phyloP scores from a whole-genome alignment of 2,329 filamentous ascomycete genomes.

The Diaporthe vaccinii region DNA sequence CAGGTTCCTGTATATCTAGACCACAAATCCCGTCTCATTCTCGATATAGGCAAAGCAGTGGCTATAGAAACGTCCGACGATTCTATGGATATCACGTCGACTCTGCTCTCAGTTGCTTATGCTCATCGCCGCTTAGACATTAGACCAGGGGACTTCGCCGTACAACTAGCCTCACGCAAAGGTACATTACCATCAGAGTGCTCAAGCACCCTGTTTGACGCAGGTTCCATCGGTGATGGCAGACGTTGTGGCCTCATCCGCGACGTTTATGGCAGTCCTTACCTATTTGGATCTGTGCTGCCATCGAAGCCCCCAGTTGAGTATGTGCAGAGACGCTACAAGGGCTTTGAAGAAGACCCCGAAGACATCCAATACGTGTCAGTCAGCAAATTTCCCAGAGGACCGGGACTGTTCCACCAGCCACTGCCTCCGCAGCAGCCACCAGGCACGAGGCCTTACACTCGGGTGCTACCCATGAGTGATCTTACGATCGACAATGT shows the following conservation, averaged over 20 bases:
- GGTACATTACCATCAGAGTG: constrained; percentile 47
- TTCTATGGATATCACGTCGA: constrained; percentile 58
- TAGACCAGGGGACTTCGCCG: constrained; percentile 55
- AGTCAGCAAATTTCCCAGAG: constrained; percentile 64
- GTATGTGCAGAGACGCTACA: constrained; percentile 54
- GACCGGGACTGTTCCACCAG: constrained; percentile 71
- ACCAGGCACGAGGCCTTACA: constrained; percentile 58
- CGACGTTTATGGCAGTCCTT: constrained; percentile 53
- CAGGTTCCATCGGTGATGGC: constrained; percentile 43
- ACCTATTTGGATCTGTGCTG: constrained; percentile 57
- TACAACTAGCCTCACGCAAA: constrained; percentile 55
- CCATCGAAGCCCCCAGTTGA: constrained; percentile 58
- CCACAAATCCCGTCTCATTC: constrained; percentile 51
- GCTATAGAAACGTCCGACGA: constrained; percentile 41
- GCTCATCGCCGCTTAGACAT: constrained; percentile 59
- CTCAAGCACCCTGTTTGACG: constrained; percentile 49
- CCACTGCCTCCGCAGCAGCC: constrained; percentile 34
- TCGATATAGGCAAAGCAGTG: constrained; percentile 49
- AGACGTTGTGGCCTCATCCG: constrained; percentile 55
- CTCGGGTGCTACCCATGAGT: constrained; percentile 58
- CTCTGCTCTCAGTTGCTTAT: constrained; percentile 62
- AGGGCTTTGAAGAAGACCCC: constrained; percentile 55
- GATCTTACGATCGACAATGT: constrained; percentile 65
- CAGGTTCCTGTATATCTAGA: constrained; percentile 58
- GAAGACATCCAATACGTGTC: constrained; percentile 63